phyloP scores from a whole-genome alignment of 2,329 filamentous ascomycete genomes.

The Neofusicoccum ribis region DNA sequence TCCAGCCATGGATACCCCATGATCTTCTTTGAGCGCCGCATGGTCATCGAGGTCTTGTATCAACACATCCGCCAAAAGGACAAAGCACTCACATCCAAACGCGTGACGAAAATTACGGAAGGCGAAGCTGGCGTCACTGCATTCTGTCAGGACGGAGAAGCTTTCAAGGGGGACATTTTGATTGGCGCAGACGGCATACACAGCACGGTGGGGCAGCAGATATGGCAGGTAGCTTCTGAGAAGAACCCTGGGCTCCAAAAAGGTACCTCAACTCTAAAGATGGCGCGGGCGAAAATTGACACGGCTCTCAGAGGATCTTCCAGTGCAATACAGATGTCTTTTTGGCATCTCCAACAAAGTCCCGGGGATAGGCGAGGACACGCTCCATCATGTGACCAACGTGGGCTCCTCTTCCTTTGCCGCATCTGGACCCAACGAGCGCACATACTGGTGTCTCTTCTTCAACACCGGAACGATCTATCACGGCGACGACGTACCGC shows the following conservation, averaged over 20 bases:
- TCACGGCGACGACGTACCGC: neutral
- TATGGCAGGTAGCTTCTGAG: neutral
- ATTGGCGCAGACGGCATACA: conserved; percentile 19
- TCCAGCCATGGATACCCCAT: conserved; percentile 20
- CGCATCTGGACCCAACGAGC: neutral
- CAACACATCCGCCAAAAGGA: conserved; percentile 26
- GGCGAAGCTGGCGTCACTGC: neutral
- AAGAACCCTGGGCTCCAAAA: neutral
- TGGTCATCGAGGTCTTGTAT: conserved; percentile 25
- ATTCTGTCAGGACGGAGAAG: conserved; percentile 1
- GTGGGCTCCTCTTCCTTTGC: neutral
- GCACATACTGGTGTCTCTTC: conserved; percentile 4
- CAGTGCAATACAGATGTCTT: neutral
- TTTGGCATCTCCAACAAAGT: conserved; percentile 3
- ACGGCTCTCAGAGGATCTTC: neutral
- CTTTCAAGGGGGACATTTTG: neutral
- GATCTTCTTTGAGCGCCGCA: conserved; percentile 19
- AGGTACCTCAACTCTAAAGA: neutral
- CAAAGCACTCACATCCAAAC: conserved; percentile 22
- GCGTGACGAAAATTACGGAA: neutral
- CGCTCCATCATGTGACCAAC: conserved; percentile 1
- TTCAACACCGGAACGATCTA: neutral
- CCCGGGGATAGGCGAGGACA: neutral
- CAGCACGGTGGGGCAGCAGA: neutral
- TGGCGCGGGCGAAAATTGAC: neutral